A percentile compares a stretch with the other conserved stretches of the same genome.
Conservation (phyloP, 2,329 filamentous ascomycete species). For the Periconia macrospinosa region DNA sequence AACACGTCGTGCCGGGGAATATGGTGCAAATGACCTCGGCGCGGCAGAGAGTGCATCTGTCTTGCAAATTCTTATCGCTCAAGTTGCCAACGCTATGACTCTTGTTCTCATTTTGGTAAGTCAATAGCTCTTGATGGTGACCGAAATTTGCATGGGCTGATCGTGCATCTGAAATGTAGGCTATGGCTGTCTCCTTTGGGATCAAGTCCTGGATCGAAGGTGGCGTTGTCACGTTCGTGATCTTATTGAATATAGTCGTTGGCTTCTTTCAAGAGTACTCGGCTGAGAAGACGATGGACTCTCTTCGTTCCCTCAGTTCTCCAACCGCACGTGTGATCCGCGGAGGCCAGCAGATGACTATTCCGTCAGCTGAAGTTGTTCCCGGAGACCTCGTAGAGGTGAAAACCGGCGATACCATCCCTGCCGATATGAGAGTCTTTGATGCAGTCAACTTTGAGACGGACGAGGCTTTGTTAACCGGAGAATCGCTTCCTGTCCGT, state of each 20-base stretch:
- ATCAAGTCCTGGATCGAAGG: constrained; percentile 52
- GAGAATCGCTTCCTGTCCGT: constrained; percentile 69
- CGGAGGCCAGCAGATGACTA: constrained; percentile 54
- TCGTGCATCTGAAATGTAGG: constrained; percentile 29
- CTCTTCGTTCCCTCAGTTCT: constrained; percentile 48
- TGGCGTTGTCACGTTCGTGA: constrained; percentile 49
- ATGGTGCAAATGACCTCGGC: constrained; percentile 71
- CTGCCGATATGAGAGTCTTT: constrained; percentile 65
- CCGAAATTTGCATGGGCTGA: constrained; percentile 34
- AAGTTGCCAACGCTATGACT: constrained; percentile 78
- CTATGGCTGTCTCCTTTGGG: constrained; percentile 52
- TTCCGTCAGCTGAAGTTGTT: constrained; percentile 63
- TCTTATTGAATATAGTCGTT: constrained; percentile 48
- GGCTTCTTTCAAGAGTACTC: constrained; percentile 51
- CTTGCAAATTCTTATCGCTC: constrained; percentile 71
- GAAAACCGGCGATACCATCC: constrained; percentile 67
- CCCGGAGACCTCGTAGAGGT: constrained; percentile 68
- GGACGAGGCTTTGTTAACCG: constrained; percentile 71
- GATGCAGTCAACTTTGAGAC: constrained; percentile 74
- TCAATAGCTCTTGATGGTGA: constrained; percentile 42
- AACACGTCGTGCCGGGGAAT: constrained; percentile 58
- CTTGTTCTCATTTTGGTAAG: constrained; percentile 49
- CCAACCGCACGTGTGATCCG: constrained; percentile 53
- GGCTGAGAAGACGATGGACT: constrained; percentile 54
- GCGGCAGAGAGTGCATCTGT: constrained; percentile 68